Evolutionary conservation across 1,284 basidiomycete species (phyloP).

Genomic region (Porodaedalea pini): DNA sequence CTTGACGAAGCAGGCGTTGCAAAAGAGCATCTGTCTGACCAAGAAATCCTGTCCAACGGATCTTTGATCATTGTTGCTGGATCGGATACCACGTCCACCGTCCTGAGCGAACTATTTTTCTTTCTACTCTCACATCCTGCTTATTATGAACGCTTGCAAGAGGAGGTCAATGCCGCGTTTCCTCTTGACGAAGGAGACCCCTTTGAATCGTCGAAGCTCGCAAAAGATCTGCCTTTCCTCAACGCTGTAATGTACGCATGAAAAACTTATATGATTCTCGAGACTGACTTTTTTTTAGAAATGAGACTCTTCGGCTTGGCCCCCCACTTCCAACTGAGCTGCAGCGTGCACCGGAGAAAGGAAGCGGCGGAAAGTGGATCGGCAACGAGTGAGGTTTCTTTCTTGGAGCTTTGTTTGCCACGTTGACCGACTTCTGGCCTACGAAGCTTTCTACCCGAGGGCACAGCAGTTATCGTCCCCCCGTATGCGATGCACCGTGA

Average conservation of each 20-base stretch:
- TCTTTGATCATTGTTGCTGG: conserved; percentile 35
- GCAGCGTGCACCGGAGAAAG: conserved; percentile 12
- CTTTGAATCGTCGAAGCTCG: conserved; percentile 22
- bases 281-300: not conserved
- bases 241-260: conserved; percentile 32
- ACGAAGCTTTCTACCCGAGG: conserved; percentile 39
- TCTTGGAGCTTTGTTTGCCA: not conserved
- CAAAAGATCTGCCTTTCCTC: conserved; percentile 30
- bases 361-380: conserved; percentile 10
- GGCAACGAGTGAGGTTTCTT: conserved; percentile 5
- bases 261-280: not conserved
- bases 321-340: not conserved
- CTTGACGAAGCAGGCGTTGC: not conserved
- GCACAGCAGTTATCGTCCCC: conserved; percentile 35
- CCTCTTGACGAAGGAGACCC: conserved; percentile 18
- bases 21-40: not conserved
- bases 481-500: conserved; percentile 40
- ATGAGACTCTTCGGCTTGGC: conserved; percentile 6
- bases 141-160: conserved; percentile 26
- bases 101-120: conserved; percentile 30
- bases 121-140: conserved; percentile 32
- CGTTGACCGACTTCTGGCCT: not conserved
- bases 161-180: conserved; percentile 29
- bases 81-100: conserved; percentile 35
- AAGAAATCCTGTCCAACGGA: conserved; percentile 27